These are phyloP conservation scores for Rhodotorula sphaerocarpa DNA, from an alignment of 768 basidiomycete genomes.

Conservation along the genomic window DNA sequence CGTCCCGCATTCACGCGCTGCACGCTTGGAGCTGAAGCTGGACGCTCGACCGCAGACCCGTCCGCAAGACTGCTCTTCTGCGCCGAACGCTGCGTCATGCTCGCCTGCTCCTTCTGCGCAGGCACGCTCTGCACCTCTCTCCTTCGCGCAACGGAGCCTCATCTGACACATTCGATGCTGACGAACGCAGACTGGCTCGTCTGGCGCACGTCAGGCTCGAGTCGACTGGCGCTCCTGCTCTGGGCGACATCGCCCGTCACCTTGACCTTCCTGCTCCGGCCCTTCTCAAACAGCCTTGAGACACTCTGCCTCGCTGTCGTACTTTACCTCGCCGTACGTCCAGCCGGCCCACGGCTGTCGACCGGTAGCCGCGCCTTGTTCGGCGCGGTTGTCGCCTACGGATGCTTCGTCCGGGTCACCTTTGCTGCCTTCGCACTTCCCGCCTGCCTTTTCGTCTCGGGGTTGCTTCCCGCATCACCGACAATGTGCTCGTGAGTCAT, in stretches of 20 bases:
- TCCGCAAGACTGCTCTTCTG: conserved; percentile 5
- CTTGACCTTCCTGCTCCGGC: conserved; percentile 32
- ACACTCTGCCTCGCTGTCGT: conserved; percentile 10
- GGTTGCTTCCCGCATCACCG: too few species aligned
- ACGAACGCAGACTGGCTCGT: not conserved
- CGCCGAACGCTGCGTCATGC: conserved; percentile 13
- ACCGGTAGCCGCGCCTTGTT: too few species aligned
- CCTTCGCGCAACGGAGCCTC: too few species aligned
- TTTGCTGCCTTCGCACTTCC: conserved; percentile 27
- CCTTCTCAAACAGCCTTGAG: conserved; percentile 37
- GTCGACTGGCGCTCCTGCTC: conserved; percentile 7
- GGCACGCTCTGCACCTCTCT: conserved; percentile 8
- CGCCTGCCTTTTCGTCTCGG: not conserved
- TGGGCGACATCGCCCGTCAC: conserved; percentile 22
- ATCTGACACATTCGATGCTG: not conserved
- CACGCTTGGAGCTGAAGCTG: too few species aligned
- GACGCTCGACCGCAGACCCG: too few species aligned
- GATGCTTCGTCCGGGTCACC: conserved; percentile 31
- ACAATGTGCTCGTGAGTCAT: too few species aligned
- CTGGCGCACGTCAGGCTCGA: not conserved
- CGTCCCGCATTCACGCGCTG: not conserved
- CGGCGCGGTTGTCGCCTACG: conserved; percentile 11
- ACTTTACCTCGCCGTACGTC: not conserved
- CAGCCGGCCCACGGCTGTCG: too few species aligned
- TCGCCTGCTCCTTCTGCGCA: conserved; percentile 9